Evolutionary conservation across 352 stramenopile genomes (phyloP).

Genomic region (Phytophthora vignae): DNA sequence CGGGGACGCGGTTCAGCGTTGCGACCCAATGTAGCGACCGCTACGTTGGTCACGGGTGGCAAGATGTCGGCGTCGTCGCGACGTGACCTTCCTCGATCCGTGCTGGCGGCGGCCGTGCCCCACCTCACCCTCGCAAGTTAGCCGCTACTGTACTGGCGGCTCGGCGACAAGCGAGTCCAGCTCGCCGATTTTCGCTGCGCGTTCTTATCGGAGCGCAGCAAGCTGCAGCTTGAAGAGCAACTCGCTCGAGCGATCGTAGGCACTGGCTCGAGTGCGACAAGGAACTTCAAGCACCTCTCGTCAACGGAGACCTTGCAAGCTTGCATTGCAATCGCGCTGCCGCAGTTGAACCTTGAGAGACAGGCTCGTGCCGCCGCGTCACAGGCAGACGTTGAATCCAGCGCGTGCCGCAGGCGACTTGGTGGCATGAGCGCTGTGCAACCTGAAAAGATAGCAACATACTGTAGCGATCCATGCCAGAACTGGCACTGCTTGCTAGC

Average conservation of each 20-base stretch:
- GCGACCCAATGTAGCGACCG: conserved; percentile 5
- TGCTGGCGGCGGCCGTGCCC: conserved; percentile 14
- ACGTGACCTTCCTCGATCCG: conserved; percentile 19
- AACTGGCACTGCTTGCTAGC: not conserved
- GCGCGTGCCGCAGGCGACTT: not conserved
- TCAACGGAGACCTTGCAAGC: conserved; percentile 1
- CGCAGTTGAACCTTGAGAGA: not conserved
- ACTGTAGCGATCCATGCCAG: not conserved
- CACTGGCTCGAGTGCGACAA: conserved; percentile 33
- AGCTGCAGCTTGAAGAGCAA: conserved; percentile 3
- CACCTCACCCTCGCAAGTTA: not conserved
- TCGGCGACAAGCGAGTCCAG: not conserved
- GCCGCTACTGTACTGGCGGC: not conserved
- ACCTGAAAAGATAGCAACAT: not conserved
- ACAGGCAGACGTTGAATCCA: conserved; percentile 8
- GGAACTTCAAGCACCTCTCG: conserved; percentile 26
- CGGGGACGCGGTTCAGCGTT: not conserved
- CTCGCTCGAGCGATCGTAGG: conserved; percentile 8
- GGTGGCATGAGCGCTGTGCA: not conserved
- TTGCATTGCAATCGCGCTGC: not conserved
- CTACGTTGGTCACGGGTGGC: conserved; percentile 22
- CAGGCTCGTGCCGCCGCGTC: conserved; percentile 9
- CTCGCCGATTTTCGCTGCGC: conserved; percentile 12
- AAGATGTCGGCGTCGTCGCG: conserved; percentile 21
- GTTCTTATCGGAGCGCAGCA: not conserved